Conservation (phyloP, 257 asterid genomes). For the Solanum stenotomum region DNA sequence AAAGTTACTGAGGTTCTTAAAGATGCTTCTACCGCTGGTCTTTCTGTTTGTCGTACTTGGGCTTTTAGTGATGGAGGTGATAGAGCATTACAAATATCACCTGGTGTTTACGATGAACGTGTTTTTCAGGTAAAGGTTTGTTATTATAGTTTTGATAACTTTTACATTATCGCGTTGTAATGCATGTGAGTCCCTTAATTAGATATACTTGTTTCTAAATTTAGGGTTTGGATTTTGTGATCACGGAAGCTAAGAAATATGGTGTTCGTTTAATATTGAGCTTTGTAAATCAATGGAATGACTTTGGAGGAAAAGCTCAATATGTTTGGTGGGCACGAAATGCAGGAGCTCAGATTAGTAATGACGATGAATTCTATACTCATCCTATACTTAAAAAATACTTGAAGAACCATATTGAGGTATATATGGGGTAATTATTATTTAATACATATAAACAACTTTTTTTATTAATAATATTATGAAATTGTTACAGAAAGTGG, state of each 20-base stretch:
- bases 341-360: not conserved
- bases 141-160: no score
- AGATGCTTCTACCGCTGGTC: not conserved
- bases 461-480: not conserved
- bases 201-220: not conserved
- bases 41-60: not conserved
- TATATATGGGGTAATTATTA: not conserved
- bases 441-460: no score
- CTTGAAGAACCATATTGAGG: not conserved
- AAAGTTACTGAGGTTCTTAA: not conserved
- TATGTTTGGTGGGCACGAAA: not conserved
- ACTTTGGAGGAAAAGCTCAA: not conserved
- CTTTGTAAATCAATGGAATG: not conserved
- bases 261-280: not conserved
- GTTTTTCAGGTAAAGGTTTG: not conserved
- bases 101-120: not conserved
- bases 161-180: not conserved
- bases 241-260: not conserved
- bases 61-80: conserved; percentile 6
- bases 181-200: not conserved
- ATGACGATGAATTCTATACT: not conserved
- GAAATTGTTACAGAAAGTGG: not conserved
- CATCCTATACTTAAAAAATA: not conserved
- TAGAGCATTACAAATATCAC: not conserved
- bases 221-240: not conserved